Base-by-base conservation (phyloP, 2,329 filamentous ascomycete genomes). In the Cadophora sp. region DNA sequence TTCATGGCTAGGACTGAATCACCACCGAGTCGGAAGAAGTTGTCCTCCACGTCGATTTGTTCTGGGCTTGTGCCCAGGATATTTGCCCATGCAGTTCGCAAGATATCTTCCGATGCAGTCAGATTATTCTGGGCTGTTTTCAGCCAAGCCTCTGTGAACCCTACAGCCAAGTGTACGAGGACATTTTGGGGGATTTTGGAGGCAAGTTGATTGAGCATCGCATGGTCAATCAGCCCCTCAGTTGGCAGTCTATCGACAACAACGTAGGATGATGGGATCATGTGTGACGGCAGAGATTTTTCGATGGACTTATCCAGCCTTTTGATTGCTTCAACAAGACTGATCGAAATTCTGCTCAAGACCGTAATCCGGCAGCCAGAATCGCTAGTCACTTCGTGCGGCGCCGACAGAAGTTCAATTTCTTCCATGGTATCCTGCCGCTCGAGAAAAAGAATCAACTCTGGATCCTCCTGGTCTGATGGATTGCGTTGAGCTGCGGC, bases 201-300 rank as follows among this genome's bases (percentile, higher is more conserved):
- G 3, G 63, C 63, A 3, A 65, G 51, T 22, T 65, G 53, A 34
- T 48, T 37, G n/a, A 65, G 40, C 4, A 48, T 4, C 4, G 27
- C n/a, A 22, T 31, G 40, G 3, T 58, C 37, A 5, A 50, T 24
- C n/a, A 46, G 5, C 5, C 70, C 74, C 1, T 71, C 69, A 9
- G 68, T 64, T 0, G 80, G 80, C 19, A 84, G 53, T 31, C 76
- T 76, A 31, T 82, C 78, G 29, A 84, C 70, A 9, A 81, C 73
- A 8, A 84, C 69, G 65, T 83, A 85, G 0, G 77, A 75, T 48
- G 77, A 81, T 0, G 83, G 83, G n/a, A 83, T 75, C 80, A 84
- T 82, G 68, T 83, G 83, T 4, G 80, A 79, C 2, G 83, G 81
- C n/a, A 85, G 77, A 26, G 83, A 80, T 34, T 77, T 75, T 60